These are phyloP conservation scores for Rubia yunnanensis DNA, from an alignment of 257 asterid species.

Conservation along the genomic window DNA sequence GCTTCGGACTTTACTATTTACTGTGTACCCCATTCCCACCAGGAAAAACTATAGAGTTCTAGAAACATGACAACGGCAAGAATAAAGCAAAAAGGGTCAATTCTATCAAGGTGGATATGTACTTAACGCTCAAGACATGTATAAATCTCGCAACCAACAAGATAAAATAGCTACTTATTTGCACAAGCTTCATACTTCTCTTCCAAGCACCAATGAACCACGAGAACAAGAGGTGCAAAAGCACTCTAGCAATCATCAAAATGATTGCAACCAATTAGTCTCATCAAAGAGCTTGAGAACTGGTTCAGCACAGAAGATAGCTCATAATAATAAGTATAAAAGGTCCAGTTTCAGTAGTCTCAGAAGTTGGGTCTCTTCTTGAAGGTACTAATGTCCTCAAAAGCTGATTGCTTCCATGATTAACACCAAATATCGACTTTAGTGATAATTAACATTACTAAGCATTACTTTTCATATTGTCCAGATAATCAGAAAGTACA, in stretches of 20 bases:
- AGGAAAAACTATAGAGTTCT: neutral
- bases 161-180: neutral
- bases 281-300: neutral
- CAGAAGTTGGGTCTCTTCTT: neutral
- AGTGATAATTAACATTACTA: neutral
- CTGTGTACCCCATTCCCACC: neutral
- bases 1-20: neutral
- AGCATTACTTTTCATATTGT: neutral
- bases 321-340: neutral
- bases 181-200: neutral
- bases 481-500: neutral
- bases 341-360: neutral
- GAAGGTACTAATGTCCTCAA: neutral
- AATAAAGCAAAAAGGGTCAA: neutral
- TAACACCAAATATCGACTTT: neutral
- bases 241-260: neutral
- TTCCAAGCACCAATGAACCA: neutral
- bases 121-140: neutral
- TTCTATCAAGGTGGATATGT: neutral
- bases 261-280: neutral
- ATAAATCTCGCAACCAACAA: neutral
- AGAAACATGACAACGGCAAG: neutral
- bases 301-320: neutral
- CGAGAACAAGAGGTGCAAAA: neutral
- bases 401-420: neutral